Base-by-base conservation (phyloP, 1,284 basidiomycete species). In the Leccinum holopus region DNA sequence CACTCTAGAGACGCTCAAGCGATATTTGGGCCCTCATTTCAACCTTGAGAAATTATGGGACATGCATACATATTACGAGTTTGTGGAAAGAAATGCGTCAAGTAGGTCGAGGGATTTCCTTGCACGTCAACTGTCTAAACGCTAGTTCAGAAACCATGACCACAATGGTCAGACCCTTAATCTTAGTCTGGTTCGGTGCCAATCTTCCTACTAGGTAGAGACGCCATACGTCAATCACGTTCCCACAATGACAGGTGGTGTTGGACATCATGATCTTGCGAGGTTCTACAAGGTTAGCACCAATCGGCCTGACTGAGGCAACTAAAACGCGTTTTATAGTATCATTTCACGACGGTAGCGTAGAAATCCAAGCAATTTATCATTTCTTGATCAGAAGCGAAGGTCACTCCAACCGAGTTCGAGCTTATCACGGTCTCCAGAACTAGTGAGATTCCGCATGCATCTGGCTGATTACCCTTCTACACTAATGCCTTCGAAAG, bases 221-320 rank as follows among this genome's bases (percentile, higher is more conserved):
- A 72, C 76, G n/a, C 80, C 79, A 21, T 82, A 81, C 60, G 81
- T 83, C 37, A 83, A 81, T 64, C 81, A 81, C 62, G 73, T 82
- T 30, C 72, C 81, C 16, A 82, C 81, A 6, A 73, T 81, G 77
- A 82, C 77, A 2, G 81, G 81, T 7, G 81, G 79, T 18, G 73
- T 81, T 33, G 80, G 78, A 4, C 73, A 74, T 55, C 69, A 77
- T 25, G 75, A 82, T 5, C 68, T 80, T 14, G 72, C 76, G 9
- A 76, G 81, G 33, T 81, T 82, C 65, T 82, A 81, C 67, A 81
- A 80, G 73, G 78, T 77, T 49, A 58, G 69, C 35, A 28, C 18
- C 18, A 41, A 28, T 49, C 44, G 10, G 16, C 7, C 33, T 53
- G 28, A 33, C 37, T 37, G 30, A 47, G 39, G 3, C 11, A 33